Evolutionary conservation across 768 basidiomycete genomes (phyloP).

Genomic region (Hypsizygus marmoreus): DNA sequence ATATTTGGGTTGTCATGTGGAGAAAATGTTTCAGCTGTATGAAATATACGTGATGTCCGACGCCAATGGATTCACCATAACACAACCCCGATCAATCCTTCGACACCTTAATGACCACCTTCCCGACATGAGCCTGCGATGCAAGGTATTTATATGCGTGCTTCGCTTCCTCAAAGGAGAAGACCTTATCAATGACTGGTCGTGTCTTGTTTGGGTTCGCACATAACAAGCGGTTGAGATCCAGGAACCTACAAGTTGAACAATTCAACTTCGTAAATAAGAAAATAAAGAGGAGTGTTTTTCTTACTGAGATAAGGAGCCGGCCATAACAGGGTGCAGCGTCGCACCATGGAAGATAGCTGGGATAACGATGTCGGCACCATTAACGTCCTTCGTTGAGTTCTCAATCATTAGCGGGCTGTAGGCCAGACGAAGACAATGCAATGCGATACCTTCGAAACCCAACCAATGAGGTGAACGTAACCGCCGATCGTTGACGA

Average conservation of each 20-base stretch:
- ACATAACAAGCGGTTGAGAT: slow-evolving; percentile 39
- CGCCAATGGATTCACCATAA: no score
- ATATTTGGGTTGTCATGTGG: no score
- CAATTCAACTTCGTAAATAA: slow-evolving; percentile 52
- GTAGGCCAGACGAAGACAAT: background rate
- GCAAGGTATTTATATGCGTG: slow-evolving; percentile 54
- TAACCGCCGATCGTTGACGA: slow-evolving; percentile 41
- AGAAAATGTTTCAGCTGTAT: no score
- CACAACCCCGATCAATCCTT: no score
- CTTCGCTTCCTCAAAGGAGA: slow-evolving; percentile 50
- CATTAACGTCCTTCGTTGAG: slow-evolving; percentile 20
- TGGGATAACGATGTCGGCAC: slow-evolving; percentile 30
- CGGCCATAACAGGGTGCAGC: no score
- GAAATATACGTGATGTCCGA: no score
- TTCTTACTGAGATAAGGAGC: no score
- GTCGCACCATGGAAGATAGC: slow-evolving; percentile 52
- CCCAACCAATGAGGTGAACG: slow-evolving; percentile 49
- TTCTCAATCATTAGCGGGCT: background rate
- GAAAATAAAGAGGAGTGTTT: no score
- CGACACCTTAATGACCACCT: slow-evolving; percentile 55
- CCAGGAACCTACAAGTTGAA: slow-evolving; percentile 45
- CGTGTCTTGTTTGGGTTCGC: slow-evolving; percentile 40
- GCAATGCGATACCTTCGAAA: slow-evolving; percentile 33
- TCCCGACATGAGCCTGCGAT: slow-evolving; percentile 59
- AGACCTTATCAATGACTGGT: slow-evolving; percentile 58